Base-by-base conservation (phyloP, 768 basidiomycete genomes). In the Trametes villosa region DNA sequence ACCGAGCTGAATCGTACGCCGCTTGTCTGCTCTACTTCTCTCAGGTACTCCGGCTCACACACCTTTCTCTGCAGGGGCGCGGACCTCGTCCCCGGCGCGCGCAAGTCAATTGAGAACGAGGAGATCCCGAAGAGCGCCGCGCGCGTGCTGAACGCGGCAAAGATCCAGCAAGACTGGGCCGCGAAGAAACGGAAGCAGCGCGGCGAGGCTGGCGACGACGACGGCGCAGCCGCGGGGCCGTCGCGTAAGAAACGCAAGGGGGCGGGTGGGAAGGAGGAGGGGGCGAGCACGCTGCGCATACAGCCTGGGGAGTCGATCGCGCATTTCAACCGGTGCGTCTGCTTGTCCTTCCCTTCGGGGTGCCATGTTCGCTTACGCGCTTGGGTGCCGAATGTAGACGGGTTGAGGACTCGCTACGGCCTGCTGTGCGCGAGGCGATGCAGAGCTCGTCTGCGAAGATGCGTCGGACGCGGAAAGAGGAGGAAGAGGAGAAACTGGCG, bases 321-420 rank as follows among this genome's bases (percentile, higher is more conserved):
- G 55, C 87, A 91, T 75, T 93, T 92, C 72, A 88, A 91, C 71
- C 78, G 84, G 91, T 91, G 65, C 52, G 83, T 71, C 24, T 20
- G 20, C 42, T 24, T 33, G 7, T 30, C 18, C n/a, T 17, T 22
- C 27, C 7, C 9, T 30, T 11, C 4, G 38, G 3, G 36, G 3
- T 11, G 47, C 20, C 30, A 11, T 42, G 57, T 53, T 50, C 22
- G 1, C 44, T 51, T 45, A 51, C 26, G 22, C 13, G 20, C 51
- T 44, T 57, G 47, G 55, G 33, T 31, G 29, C n/a, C 27, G 59
- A 17, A 17, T 47, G 2, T 53, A 92, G 91, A 71, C 82, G 91
- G 40, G 89, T 93, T 3, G 91, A 93, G 70, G 81, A 82, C 51
- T 82, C 83, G 65, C 85, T 92, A 82, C 79, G 86, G 20, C 85